Evolutionary conservation across 805 yeast genomes (phyloP), one percentile per base, ranked within the genome.

Genomic region (Spathaspora sp.): DNA sequence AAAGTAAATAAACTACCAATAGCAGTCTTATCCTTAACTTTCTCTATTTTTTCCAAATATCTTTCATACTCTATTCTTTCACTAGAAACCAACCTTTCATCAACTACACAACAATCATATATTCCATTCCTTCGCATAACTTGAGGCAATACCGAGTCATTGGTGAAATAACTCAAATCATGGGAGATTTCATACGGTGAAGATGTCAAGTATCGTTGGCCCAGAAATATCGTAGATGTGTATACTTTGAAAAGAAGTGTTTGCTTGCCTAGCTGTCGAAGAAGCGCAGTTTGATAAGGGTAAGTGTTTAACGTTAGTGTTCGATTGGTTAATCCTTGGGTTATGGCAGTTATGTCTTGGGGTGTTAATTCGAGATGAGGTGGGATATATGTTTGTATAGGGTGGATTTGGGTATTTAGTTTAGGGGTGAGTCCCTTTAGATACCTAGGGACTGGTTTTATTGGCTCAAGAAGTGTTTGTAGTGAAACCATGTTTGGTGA

Each of bases 1-100:
- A 74, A 56, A 8, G 75, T 65, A 55, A 67, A 67, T 49, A 74
- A 74, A 46, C 73, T 65, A 2, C 72, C 75, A 14, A 72, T 58
- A n/a, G 62, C 52, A 0, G 74, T 59, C 16, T 54, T 50, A 23
- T 63, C 63, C 20, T 54, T 6, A 66, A 63, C 26, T 26, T 53
- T 9, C 26, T 35, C n/a, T 12, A 29, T 11, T 44, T 26, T 46
- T 35, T 43, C 12, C 2, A 12, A 18, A 20, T 14, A 46, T 32
- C 45, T 50, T 11, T 58, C 56, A 20, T 47, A 38, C 52, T 49
- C 31, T 51, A 42, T 11, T 20, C 29, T 3, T 18, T 51, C 39
- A 47, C 46, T 16, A 18, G 18, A 11, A 12, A 42, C 29, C 5
- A 42, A 23, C 17, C 44, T 19, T 12, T 31, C 28, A 18, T 45